phyloP scores from a whole-genome alignment of 257 asterid species.

The Fraxinus quadrangulata region DNA sequence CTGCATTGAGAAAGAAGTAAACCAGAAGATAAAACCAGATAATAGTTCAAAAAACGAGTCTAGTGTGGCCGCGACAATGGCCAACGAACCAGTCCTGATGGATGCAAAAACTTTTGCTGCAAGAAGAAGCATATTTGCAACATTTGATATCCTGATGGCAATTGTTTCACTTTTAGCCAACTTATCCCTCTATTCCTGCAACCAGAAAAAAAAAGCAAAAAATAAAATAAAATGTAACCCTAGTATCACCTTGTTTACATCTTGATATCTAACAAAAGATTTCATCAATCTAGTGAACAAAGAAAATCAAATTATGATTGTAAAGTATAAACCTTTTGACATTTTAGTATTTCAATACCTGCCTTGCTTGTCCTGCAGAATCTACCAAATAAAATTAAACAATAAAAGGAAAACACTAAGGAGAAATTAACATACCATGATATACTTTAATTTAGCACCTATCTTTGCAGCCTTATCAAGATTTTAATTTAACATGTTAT shows the following conservation, averaged over 20 bases:
- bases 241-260: no score
- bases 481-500: no score
- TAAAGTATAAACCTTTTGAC: constrained; percentile 44
- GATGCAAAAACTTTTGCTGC: constrained; percentile 60
- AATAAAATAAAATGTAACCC: no score
- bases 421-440: no score
- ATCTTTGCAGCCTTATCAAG: no score
- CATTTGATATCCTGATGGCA: constrained; percentile 53
- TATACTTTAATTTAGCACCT: no score
- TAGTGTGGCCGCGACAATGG: constrained; percentile 56
- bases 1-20: constrained; percentile 60
- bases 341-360: neutral
- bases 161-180: constrained; percentile 52
- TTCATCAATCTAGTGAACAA: no score
- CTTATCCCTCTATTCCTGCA: constrained; percentile 53
- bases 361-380: no score
- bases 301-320: neutral
- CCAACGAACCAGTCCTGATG: constrained; percentile 50
- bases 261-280: no score
- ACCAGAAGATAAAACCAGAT: constrained; percentile 60
- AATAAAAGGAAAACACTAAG: no score
- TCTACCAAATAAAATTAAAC: no score
- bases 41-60: constrained; percentile 60
- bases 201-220: neutral
- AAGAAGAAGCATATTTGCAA: constrained; percentile 59